Conservation (phyloP, 805 yeast species). For the Barnettozyma botsteinii region DNA sequence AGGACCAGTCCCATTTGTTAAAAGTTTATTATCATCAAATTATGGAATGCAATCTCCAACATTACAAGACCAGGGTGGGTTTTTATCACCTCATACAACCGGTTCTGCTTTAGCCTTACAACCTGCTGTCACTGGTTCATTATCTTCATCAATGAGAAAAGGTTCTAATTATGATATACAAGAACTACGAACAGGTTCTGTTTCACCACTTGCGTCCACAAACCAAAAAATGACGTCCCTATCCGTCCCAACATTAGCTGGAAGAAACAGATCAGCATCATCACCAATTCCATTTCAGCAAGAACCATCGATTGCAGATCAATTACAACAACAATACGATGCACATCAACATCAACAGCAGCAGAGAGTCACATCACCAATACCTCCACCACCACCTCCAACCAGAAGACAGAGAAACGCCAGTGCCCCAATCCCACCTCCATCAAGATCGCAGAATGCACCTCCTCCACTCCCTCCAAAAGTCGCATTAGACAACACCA, state of each 20-base stretch:
- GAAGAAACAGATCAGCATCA: slow-evolving; percentile 20
- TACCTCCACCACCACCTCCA: slow-evolving; percentile 36
- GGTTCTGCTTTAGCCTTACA: slow-evolving; percentile 18
- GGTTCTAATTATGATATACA: neutral
- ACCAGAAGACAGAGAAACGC: slow-evolving; percentile 31
- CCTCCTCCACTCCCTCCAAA: slow-evolving; percentile 23
- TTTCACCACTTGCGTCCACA: slow-evolving; percentile 6
- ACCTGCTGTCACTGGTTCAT: slow-evolving; percentile 38
- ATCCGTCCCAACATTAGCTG: slow-evolving; percentile 13
- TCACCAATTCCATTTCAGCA: slow-evolving; percentile 19
- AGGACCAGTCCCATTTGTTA: slow-evolving; percentile 19
- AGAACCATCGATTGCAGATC: slow-evolving; percentile 11
- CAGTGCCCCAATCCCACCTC: slow-evolving; percentile 18
- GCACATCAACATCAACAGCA: slow-evolving; percentile 7
- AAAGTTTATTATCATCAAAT: slow-evolving; percentile 16
- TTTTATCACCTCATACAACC: slow-evolving; percentile 14
- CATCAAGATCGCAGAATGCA: slow-evolving; percentile 8
- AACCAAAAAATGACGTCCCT: slow-evolving; percentile 4
- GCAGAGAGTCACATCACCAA: slow-evolving; percentile 17
- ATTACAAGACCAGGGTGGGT: slow-evolving; percentile 2
- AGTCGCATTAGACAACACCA: slow-evolving; percentile 7
- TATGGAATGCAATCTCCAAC: neutral
- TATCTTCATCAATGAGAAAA: slow-evolving; percentile 22
- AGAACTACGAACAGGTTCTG: slow-evolving; percentile 8
- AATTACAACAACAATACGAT: slow-evolving; percentile 14